Conservation (phyloP, 2,329 filamentous ascomycete species). For the Aspergillus pseudotamarii region DNA sequence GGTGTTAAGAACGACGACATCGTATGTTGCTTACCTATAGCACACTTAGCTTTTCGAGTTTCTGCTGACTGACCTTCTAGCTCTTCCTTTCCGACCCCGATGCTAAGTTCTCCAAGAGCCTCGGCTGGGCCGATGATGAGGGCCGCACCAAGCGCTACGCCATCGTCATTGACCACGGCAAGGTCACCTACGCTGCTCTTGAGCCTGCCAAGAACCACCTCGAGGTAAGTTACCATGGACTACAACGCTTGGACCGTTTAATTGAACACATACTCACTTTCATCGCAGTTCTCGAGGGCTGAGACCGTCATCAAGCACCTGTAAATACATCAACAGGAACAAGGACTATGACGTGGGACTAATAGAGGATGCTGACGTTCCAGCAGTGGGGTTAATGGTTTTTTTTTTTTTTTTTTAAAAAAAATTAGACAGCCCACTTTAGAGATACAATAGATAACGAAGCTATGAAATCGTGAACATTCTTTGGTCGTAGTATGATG, state of each 20-base stretch:
- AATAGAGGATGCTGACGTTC: conserved; percentile 22
- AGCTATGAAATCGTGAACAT: conserved; percentile 22
- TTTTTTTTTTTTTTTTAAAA: too few species aligned
- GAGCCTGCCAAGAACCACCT: conserved; percentile 56
- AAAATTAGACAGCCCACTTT: conserved; percentile 25
- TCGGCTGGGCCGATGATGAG: conserved; percentile 73
- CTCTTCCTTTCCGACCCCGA: conserved; percentile 77
- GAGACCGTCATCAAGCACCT: conserved; percentile 43
- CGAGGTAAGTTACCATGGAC: conserved; percentile 38
- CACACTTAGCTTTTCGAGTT: background rate
- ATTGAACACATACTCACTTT: conserved; percentile 10
- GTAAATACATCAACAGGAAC: conserved; percentile 27
- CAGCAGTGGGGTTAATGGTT: conserved; percentile 19
- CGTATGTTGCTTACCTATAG: conserved; percentile 44
- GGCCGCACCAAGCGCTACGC: conserved; percentile 79
- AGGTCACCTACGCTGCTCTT: conserved; percentile 77
- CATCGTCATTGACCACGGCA: conserved; percentile 80
- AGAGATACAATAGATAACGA: conserved; percentile 28
- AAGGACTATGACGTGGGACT: conserved; percentile 17
- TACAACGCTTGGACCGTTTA: background rate
- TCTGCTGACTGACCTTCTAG: conserved; percentile 35
- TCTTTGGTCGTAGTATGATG: conserved; percentile 9
- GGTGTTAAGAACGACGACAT: conserved; percentile 71
- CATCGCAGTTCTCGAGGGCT: conserved; percentile 40
- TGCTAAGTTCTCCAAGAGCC: conserved; percentile 72